Percentiles rank a stretch among this genome's conserved stretches.
These are phyloP conservation scores for Lachancea sp. DNA, from an alignment of 805 yeast genomes.

Conservation along the genomic window DNA sequence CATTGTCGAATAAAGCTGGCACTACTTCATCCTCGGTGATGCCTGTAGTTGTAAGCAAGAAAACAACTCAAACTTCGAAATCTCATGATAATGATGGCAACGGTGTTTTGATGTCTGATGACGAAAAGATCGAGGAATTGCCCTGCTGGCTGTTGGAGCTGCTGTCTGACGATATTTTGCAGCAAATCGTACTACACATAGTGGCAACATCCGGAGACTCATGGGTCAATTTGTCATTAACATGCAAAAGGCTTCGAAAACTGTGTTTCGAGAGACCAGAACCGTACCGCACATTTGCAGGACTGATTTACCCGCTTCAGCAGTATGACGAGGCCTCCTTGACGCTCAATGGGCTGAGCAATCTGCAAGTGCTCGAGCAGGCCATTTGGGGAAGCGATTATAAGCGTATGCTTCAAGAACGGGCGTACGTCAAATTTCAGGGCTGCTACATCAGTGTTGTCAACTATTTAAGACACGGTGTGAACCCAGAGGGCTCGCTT, in stretches of 20 bases:
- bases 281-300: slow-evolving; percentile 47
- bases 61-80: neutral
- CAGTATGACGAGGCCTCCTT: slow-evolving; percentile 41
- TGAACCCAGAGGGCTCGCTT: slow-evolving; percentile 55
- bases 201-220: slow-evolving; percentile 48
- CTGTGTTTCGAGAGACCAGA: slow-evolving; percentile 48
- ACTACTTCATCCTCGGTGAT: neutral
- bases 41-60: neutral
- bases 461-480: slow-evolving; percentile 79
- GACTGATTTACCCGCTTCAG: slow-evolving; percentile 49
- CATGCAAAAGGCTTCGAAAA: slow-evolving; percentile 52
- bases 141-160: slow-evolving; percentile 39
- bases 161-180: slow-evolving; percentile 55
- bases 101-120: slow-evolving; percentile 10
- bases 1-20: slow-evolving; percentile 27
- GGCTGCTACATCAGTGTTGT: slow-evolving; percentile 80
- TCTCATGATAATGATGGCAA: neutral
- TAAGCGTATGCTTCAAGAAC: slow-evolving; percentile 35
- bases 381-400: slow-evolving; percentile 37
- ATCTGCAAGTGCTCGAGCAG: slow-evolving; percentile 34
- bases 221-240: slow-evolving; percentile 56
- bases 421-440: slow-evolving; percentile 74
- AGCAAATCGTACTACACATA: slow-evolving; percentile 43
- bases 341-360: slow-evolving; percentile 33
- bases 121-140: slow-evolving; percentile 24